Percentiles rank a stretch among this genome's conserved stretches.
phyloP scores from a whole-genome alignment of 2,329 filamentous ascomycete genomes.

The Trichoderma sp. region DNA sequence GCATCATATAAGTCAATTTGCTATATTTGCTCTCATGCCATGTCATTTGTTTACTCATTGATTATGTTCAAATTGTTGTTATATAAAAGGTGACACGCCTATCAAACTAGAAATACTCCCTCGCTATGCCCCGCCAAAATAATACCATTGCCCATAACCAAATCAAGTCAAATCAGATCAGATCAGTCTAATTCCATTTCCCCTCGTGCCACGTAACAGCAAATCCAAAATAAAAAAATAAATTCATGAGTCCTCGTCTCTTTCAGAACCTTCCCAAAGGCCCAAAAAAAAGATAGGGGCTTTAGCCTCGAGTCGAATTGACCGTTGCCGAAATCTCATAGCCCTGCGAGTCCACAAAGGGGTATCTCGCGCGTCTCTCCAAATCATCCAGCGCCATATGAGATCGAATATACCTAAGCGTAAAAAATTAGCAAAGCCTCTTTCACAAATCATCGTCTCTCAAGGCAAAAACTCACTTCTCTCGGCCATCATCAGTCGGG shows the following conservation, averaged over 20 bases:
- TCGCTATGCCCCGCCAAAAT: not conserved
- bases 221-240: not conserved
- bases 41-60: not conserved
- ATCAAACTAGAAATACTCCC: not conserved
- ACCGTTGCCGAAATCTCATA: slow-evolving; percentile 50
- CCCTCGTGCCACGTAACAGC: not conserved
- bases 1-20: not conserved
- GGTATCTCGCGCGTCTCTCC: slow-evolving; percentile 75
- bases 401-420: slow-evolving; percentile 78
- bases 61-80: not conserved
- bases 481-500: slow-evolving; percentile 69
- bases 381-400: slow-evolving; percentile 80
- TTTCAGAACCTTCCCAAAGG: too few relatives aligned
- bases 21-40: not conserved
- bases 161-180: not conserved
- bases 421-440: slow-evolving; percentile 37
- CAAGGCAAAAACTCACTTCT: slow-evolving; percentile 55
- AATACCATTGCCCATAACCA: not conserved
- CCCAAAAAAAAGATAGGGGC: not conserved
- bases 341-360: slow-evolving; percentile 62
- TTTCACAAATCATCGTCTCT: not conserved
- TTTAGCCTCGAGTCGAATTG: slow-evolving; percentile 40
- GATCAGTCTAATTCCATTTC: not conserved
- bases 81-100: not conserved
- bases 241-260: not conserved